A percentile compares a stretch with the other conserved stretches of the same genome.
Conservation (phyloP, 768 basidiomycete species). For the Suillus subaureus region DNA sequence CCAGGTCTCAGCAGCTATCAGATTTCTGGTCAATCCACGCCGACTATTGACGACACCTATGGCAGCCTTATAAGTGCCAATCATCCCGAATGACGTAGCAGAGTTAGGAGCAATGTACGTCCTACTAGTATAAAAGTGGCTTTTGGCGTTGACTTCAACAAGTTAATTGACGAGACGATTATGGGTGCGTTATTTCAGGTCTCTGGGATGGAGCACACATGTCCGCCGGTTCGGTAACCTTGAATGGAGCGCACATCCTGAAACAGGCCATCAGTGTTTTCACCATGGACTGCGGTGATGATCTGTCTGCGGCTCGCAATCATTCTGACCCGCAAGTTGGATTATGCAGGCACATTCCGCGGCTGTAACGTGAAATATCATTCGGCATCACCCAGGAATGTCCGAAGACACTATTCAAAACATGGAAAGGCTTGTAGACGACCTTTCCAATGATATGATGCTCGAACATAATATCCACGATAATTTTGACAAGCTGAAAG, state of each 20-base stretch:
- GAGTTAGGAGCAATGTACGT: background rate
- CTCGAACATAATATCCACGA: background rate
- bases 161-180: no score
- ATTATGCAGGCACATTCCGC: background rate
- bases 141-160: background rate
- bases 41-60: background rate
- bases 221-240: background rate
- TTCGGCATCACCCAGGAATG: background rate
- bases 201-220: background rate
- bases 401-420: background rate
- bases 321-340: background rate
- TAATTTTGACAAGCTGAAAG: background rate
- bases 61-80: background rate
- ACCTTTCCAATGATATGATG: background rate
- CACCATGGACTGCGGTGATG: background rate
- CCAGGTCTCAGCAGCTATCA: background rate
- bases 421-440: background rate
- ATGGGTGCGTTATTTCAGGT: background rate
- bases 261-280: no score
- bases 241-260: background rate
- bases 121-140: background rate
- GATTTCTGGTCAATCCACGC: background rate
- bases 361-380: background rate
- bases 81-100: background rate
- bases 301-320: background rate